A percentile compares a stretch with the other conserved stretches of the same genome.
These are phyloP conservation scores for Cladosporium sp. DNA, from an alignment of 2,329 filamentous ascomycete species.

Conservation along the genomic window DNA sequence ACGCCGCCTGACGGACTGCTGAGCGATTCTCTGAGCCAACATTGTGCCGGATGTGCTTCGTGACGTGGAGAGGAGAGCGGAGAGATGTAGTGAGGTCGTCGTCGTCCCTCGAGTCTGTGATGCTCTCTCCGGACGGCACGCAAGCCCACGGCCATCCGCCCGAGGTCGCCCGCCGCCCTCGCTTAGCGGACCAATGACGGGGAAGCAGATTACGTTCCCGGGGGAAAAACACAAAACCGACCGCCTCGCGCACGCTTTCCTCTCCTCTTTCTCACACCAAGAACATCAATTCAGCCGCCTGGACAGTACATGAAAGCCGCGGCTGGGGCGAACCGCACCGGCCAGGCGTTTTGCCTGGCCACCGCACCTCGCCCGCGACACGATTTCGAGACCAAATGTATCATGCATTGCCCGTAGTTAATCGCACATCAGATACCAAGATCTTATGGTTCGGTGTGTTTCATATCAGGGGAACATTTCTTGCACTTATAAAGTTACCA, in stretches of 20 bases:
- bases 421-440: slow-evolving; percentile 41
- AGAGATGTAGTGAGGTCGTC: neutral
- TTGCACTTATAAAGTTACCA: neutral
- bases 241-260: neutral
- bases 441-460: slow-evolving; percentile 41
- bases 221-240: neutral
- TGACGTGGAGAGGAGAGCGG: slow-evolving; percentile 2
- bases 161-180: slow-evolving; percentile 9
- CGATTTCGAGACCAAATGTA: slow-evolving; percentile 39
- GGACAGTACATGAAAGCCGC: slow-evolving; percentile 27
- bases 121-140: neutral
- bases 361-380: slow-evolving; percentile 13
- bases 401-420: slow-evolving; percentile 42
- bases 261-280: slow-evolving; percentile 12
- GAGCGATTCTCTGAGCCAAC: slow-evolving; percentile 39
- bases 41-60: slow-evolving; percentile 26
- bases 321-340: slow-evolving; percentile 21
- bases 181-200: slow-evolving; percentile 16
- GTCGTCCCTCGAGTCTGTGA: neutral
- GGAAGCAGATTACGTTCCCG: neutral
- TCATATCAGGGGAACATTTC: slow-evolving; percentile 44
- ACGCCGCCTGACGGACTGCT: slow-evolving; percentile 40
- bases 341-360: slow-evolving; percentile 28
- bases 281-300: slow-evolving; percentile 22
- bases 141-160: neutral